Evolutionary conservation across 495 filamentous ascomycete species (phyloP).

Genomic region (Penicillium chermesinum): DNA sequence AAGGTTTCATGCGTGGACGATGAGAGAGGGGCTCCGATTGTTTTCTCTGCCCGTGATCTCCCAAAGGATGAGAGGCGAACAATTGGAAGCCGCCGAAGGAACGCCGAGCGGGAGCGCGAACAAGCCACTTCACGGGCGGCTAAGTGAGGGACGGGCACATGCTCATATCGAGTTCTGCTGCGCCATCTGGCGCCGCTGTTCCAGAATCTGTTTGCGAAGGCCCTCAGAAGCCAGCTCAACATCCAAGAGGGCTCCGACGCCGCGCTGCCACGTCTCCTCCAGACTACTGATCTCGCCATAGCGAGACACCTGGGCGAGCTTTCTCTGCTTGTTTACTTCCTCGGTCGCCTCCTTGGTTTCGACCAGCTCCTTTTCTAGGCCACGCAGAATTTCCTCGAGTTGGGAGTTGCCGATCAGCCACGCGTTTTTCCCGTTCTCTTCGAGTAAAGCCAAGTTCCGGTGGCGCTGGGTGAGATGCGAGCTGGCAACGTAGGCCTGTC

Average conservation of each 20-base stretch:
- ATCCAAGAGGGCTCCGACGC: conserved; percentile 66
- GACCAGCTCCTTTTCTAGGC: conserved; percentile 73
- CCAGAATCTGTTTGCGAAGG: conserved; percentile 59
- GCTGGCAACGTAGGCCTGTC: conserved; percentile 56
- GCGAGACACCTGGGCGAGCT: conserved; percentile 62
- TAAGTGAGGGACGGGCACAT: not conserved
- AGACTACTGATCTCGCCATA: conserved; percentile 61
- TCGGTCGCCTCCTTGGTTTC: conserved; percentile 60
- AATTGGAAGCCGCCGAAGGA: no score
- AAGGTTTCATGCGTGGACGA: no score
- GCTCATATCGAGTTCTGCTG: conserved; percentile 32
- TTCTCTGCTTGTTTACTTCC: conserved; percentile 63
- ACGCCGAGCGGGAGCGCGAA: no score
- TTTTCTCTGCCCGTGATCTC: no score
- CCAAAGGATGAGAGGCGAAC: no score
- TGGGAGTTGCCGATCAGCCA: conserved; percentile 84
- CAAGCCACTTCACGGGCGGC: no score
- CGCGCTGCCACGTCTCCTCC: conserved; percentile 69
- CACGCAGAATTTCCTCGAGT: conserved; percentile 64
- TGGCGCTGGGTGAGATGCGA: conserved; percentile 62
- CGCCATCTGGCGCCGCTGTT: conserved; percentile 40
- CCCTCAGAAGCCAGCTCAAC: conserved; percentile 70
- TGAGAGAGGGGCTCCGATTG: no score
- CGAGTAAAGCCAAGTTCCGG: conserved; percentile 68
- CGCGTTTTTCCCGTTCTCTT: conserved; percentile 78